These are phyloP conservation scores for Friedmanniomyces endolithicus DNA, from an alignment of 495 filamentous ascomycete genomes.

Conservation along the genomic window DNA sequence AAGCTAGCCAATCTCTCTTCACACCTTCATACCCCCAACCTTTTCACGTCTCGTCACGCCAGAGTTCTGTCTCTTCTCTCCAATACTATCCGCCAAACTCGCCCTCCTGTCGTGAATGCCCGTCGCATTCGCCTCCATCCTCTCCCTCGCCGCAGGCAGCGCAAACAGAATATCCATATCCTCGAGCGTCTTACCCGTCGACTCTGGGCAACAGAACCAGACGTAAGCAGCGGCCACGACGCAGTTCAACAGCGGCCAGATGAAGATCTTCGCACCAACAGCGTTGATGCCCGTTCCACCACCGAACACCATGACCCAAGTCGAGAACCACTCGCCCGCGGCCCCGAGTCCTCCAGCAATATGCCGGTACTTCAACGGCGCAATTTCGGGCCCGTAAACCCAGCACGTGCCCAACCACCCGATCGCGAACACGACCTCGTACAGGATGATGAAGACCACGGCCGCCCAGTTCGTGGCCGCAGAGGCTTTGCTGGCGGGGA, in stretches of 20 bases:
- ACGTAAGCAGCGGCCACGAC: slow-evolving; percentile 11
- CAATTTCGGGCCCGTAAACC: slow-evolving; percentile 12
- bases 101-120: not conserved
- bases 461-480: slow-evolving; percentile 5
- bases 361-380: slow-evolving; percentile 8
- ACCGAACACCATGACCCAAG: slow-evolving; percentile 15
- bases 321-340: slow-evolving; percentile 12
- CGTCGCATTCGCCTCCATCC: not conserved
- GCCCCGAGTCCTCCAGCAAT: slow-evolving; percentile 10
- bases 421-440: slow-evolving; percentile 4
- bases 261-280: slow-evolving; percentile 12
- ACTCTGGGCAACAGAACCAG: slow-evolving; percentile 17
- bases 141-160: not conserved
- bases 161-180: slow-evolving; percentile 16
- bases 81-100: not conserved
- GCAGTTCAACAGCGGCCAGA: slow-evolving; percentile 13
- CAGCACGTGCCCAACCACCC: slow-evolving; percentile 9
- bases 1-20: too few relatives aligned
- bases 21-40: not conserved
- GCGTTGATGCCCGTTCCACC: slow-evolving; percentile 13
- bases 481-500: not conserved
- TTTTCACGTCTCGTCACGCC: not conserved
- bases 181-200: slow-evolving; percentile 9
- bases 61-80: not conserved
- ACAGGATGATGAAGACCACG: slow-evolving; percentile 9